phyloP scores from a whole-genome alignment of 2,329 filamentous ascomycete species.

The Nigrospora sphaerica region DNA sequence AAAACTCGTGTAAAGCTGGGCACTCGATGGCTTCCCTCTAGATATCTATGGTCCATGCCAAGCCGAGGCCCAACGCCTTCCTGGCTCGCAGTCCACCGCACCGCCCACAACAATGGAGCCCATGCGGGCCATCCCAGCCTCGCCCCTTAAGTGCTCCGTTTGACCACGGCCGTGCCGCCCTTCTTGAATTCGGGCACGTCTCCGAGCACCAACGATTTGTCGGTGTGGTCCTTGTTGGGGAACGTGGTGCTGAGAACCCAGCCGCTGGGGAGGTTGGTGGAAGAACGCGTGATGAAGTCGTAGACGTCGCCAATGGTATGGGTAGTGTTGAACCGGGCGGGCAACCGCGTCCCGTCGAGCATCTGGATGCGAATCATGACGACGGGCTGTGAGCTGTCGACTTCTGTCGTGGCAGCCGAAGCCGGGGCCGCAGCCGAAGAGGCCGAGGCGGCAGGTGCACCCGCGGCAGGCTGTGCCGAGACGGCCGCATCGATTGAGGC shows the following conservation, averaged over 20 bases:
- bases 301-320: conserved; percentile 76
- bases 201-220: conserved; percentile 52
- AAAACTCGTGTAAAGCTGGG: too few species aligned
- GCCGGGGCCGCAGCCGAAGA: conserved; percentile 12
- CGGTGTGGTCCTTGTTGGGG: conserved; percentile 71
- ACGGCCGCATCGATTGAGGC: conserved; percentile 23
- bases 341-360: conserved; percentile 67
- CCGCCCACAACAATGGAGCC: too few species aligned
- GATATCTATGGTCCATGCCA: too few species aligned
- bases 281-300: conserved; percentile 62
- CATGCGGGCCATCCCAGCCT: too few species aligned
- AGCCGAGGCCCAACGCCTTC: too few species aligned
- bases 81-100: too few species aligned
- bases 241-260: conserved; percentile 80
- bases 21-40: too few species aligned
- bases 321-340: conserved; percentile 74
- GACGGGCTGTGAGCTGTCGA: conserved; percentile 62
- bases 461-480: conserved; percentile 24
- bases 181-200: conserved; percentile 60
- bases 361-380: conserved; percentile 70
- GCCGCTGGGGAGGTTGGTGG: conserved; percentile 41
- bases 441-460: conserved; percentile 21
- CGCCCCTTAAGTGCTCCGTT: conserved; percentile 27
- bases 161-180: conserved; percentile 58
- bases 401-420: conserved; percentile 22